Base-by-base conservation (phyloP, 768 basidiomycete genomes). In the Hortiboletus campestris region DNA sequence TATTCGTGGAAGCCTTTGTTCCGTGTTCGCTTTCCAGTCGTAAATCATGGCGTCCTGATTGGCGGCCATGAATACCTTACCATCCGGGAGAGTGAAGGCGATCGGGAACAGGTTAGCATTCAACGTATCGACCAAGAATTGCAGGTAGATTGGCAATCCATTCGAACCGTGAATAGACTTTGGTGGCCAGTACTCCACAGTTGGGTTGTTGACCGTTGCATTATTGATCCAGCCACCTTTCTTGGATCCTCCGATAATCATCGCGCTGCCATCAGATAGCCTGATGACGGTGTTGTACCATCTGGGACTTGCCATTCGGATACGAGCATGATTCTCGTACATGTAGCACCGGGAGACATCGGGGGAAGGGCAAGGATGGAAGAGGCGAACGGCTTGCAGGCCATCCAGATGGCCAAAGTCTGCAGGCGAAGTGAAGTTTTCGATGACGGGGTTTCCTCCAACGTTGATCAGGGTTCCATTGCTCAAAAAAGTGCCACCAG, bases 211-310 rank as follows among this genome's bases (percentile, higher is more conserved):
- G 55, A 82, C 81, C 4, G 88, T 89, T 25, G 75, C 79, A 53
- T 91, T 92, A 67, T 91, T 91, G 59, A 91, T 91, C 89, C 89
- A 92, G 11, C 89, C 91, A 9, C 90, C 90, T 67, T 84, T 88
- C 61, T 78, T 84, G 9, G 89, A 88, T 16, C 91, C 91, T 1
- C 90, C 90, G 41, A 93, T 78, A 43, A 93, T 87, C 81, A 91
- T 88, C 1, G 82, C 86, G 61, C 88, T 89, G n/a, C 90, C 90
- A 58, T 91, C 90, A 6, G 75, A 69, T 55, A 91, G 76, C 42
- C 88, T 80, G 44, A 89, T 56, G 4, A 82, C 84, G 1, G 89
- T 88, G 55, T 80, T 84, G 70, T 93, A 93, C 90, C 90, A 93
- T 40, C 90, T 83, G 16, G 88, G 83, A 62, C 82, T 85, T 4